These are phyloP conservation scores for Podila clonocystis DNA, from an alignment of 192 early-diverging fungal genomes.

Conservation along the genomic window DNA sequence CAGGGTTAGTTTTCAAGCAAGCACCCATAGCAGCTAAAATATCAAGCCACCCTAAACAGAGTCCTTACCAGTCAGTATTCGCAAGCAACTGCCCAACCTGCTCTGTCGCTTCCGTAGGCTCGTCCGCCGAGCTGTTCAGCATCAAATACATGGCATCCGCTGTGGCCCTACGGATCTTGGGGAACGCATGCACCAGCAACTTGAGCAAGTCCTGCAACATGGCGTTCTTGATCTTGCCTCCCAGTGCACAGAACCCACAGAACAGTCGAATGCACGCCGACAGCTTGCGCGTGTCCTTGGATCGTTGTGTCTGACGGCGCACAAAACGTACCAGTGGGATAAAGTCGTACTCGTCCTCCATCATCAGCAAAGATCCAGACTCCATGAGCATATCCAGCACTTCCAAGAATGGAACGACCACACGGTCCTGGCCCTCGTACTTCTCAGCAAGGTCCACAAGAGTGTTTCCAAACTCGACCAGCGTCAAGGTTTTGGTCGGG, in stretches of 20 bases:
- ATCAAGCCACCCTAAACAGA: neutral
- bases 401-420: slow-evolving; percentile 74
- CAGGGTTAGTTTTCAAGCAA: slow-evolving; percentile 11
- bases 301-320: slow-evolving; percentile 30
- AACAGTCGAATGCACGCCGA: slow-evolving; percentile 69
- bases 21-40: neutral
- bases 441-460: slow-evolving; percentile 54
- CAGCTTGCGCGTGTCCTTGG: slow-evolving; percentile 72
- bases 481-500: slow-evolving; percentile 25
- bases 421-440: slow-evolving; percentile 68
- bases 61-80: slow-evolving; percentile 72
- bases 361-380: slow-evolving; percentile 53
- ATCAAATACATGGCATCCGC: slow-evolving; percentile 81
- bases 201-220: slow-evolving; percentile 69
- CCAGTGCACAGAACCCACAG: slow-evolving; percentile 56
- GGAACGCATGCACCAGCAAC: slow-evolving; percentile 80
- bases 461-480: slow-evolving; percentile 53
- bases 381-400: slow-evolving; percentile 74
- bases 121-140: slow-evolving; percentile 62
- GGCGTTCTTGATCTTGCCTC: slow-evolving; percentile 53
- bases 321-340: slow-evolving; percentile 36
- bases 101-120: slow-evolving; percentile 50
- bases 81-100: slow-evolving; percentile 71
- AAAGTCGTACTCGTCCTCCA: slow-evolving; percentile 31
- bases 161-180: slow-evolving; percentile 72